phyloP scores from a whole-genome alignment of 192 early-diverging fungal species.

The Kappamyces sp. region DNA sequence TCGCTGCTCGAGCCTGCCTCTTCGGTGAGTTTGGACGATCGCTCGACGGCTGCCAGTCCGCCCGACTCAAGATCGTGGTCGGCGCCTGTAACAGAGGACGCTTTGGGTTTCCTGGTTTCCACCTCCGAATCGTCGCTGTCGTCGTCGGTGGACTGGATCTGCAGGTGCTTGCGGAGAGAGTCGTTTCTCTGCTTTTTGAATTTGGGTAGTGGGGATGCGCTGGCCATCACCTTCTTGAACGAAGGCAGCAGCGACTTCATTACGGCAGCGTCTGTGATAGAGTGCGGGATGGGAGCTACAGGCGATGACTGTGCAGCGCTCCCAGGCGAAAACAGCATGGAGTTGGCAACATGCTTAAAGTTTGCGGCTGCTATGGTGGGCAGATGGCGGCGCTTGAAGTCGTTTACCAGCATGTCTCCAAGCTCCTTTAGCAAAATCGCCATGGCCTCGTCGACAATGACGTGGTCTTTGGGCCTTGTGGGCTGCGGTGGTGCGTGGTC shows the following conservation, averaged over 20 bases:
- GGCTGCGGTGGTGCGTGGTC: background rate
- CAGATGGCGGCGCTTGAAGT: constrained; percentile 9
- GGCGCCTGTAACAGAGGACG: too few relatives aligned
- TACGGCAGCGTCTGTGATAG: background rate
- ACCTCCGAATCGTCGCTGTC: too few relatives aligned
- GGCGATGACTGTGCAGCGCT: too few relatives aligned
- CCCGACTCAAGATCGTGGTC: too few relatives aligned
- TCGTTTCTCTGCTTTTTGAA: background rate
- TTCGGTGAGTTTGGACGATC: too few relatives aligned
- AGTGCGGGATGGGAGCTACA: background rate
- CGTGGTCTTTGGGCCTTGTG: constrained; percentile 1
- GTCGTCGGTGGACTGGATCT: too few relatives aligned
- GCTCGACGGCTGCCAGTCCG: too few relatives aligned
- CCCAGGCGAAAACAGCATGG: too few relatives aligned
- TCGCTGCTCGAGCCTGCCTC: too few relatives aligned
- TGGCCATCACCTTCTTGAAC: constrained; percentile 1
- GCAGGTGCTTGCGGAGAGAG: too few relatives aligned
- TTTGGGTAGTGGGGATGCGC: background rate
- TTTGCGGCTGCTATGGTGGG: constrained; percentile 5
- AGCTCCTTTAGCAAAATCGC: constrained; percentile 8
- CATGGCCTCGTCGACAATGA: constrained; percentile 5
- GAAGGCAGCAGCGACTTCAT: constrained; percentile 7
- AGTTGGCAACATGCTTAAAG: background rate
- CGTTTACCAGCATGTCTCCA: background rate
- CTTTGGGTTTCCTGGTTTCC: too few relatives aligned